phyloP scores from a whole-genome alignment of 2,329 filamentous ascomycete genomes.

The Elsinoe batatas region DNA sequence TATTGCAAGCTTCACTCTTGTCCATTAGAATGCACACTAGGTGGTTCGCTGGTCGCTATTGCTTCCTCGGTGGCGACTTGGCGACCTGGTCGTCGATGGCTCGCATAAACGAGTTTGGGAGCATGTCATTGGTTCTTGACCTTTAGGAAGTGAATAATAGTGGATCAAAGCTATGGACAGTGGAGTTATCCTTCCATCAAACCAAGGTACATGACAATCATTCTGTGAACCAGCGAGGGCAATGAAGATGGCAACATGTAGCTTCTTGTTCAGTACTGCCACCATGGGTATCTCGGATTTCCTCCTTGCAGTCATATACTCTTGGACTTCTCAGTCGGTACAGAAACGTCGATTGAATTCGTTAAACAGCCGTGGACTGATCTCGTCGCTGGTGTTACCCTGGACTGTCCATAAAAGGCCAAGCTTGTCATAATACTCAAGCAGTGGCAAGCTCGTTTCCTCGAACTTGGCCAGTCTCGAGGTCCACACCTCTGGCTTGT shows the following conservation, averaged over 20 bases:
- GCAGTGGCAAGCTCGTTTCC: slow-evolving; percentile 71
- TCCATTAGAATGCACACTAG: slow-evolving; percentile 6
- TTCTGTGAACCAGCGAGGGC: not conserved
- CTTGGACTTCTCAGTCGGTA: not conserved
- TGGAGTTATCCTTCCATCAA: not conserved
- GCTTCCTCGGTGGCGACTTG: not conserved
- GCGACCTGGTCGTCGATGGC: not conserved
- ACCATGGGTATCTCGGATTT: not conserved
- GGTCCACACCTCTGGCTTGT: slow-evolving; percentile 78
- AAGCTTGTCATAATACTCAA: slow-evolving; percentile 80
- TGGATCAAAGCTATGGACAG: too few relatives aligned
- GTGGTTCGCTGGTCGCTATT: not conserved
- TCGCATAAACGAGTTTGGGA: not conserved
- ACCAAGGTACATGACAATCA: not conserved
- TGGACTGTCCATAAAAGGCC: slow-evolving; percentile 79
- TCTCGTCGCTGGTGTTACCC: slow-evolving; percentile 88
- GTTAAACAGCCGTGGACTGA: slow-evolving; percentile 74
- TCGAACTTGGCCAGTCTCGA: slow-evolving; percentile 72
- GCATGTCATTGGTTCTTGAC: not conserved
- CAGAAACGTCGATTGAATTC: slow-evolving; percentile 73
- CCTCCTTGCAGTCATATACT: not conserved
- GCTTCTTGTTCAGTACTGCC: too few relatives aligned
- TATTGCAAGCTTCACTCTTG: slow-evolving; percentile 6
- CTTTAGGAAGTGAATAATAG: too few relatives aligned
- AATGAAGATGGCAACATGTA: too few relatives aligned